Evolutionary conservation across 371 early-diverging fungal genomes (phyloP), one percentile per base, ranked within the genome.

Genomic region (Mortierella polycephala): DNA sequence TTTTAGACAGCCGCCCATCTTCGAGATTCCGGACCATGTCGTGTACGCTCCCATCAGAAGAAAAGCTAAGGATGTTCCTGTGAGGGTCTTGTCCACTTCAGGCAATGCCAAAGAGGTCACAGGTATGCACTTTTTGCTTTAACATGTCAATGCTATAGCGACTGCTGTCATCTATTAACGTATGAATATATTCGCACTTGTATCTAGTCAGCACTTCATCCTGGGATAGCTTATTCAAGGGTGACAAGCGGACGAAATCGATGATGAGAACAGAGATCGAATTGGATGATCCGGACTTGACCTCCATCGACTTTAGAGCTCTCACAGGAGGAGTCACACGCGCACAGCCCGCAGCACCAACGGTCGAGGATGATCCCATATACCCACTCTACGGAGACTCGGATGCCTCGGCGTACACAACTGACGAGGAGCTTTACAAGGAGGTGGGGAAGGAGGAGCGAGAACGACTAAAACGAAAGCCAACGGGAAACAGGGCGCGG

Each of bases 301-400:
- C 79, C 5, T 62, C 59, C 2, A 64, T 79, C 54, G 55, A 72
- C 37, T 79, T 69, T 51, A 62, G 62, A 2, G 55, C 61, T 5
- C 30, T 64, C n/a, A 72, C 62, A 14, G 59, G 53, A 40, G 59
- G 55, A 13, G n/a, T n/a, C 7, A 39, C 13, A 1, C 39, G 0
- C 41, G 44, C 23, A 10, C 12, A 12, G 13, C 20, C 37, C 9
- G 21, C 41, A 14, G 18, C 21, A 16, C 0, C 20, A 0, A 57
- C 64, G 13, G 71, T 69, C 2, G 75, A 44, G 0, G 81, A 82
- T 1, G 86, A 87, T 39, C 21, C 39, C 2, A 62, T 84, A 2
- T 72, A 84, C 12, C 87, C 88, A 1, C 47, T 73, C 16, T 88
- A 85, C 45, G 88, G 90, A 10, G 88, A 88, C 6, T 86, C 86